Base-by-base conservation (phyloP, 306 rosid species). In the Coriaria nepalensis region DNA sequence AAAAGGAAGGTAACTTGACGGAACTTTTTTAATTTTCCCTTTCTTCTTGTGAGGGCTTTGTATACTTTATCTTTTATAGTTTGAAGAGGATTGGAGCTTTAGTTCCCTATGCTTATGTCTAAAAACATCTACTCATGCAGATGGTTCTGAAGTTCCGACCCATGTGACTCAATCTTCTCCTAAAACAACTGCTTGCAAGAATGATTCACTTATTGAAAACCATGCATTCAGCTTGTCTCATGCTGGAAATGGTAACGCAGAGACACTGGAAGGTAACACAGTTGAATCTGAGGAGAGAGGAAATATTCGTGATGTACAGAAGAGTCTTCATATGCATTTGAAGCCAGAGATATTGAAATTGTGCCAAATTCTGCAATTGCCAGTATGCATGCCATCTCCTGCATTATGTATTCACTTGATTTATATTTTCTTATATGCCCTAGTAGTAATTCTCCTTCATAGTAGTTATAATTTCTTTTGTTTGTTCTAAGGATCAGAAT, bases 1-100 rank as follows among this genome's bases (percentile, higher is more conserved):
- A 43, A 56, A 70, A 68, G 68, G 70, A 78, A 64, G 95, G 95
- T 90, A 68, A 68, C 65, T 65, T 54, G 46, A 47, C 38, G 43
- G 46, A 36, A 43, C 7, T 61, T 49, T 40, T 33, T 33, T 60
- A n/a, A n/a, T 60, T 51, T 61, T 8, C 56, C 40, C 33, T 57
- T 49, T 46, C 55, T 55, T 13, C 38, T 15, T 35, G 13, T 4
- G 6, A 44, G 42, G 58, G 50, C 68, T 7, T 9, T 61, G 8
- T 6, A 29, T 8, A 20, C 10, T 40, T 37, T 6, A 45, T 9
- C 13, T 4, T 4, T 45, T 45, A n/a, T 20, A 20, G 3, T 20
- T 20, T 20, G 29, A 20, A 20, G 29, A 20, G 29, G 29, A 20
- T 3, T 20, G 29, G 54, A 52, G 53, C 45, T 46, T 58, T 10